Evolutionary conservation across 2,329 filamentous ascomycete genomes (phyloP).

Genomic region (Penicillium fuscoglaucum): DNA sequence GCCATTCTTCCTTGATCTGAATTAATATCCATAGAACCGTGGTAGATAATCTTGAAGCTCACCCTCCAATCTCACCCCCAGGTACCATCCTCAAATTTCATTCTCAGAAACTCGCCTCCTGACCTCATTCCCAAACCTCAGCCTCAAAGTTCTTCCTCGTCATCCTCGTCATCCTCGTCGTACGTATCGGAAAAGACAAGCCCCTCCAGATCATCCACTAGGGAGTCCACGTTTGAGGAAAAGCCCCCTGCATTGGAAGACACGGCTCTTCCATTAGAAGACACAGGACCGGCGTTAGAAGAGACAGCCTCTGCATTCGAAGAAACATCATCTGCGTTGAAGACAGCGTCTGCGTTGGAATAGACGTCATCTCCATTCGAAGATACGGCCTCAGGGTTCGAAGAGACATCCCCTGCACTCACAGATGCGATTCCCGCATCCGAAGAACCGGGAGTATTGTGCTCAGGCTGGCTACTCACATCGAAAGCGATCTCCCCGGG

Average conservation of each 20-base stretch:
- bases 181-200: background rate
- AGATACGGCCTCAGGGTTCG: background rate
- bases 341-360: background rate
- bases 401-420: background rate
- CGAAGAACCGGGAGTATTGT: background rate
- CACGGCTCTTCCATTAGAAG: background rate
- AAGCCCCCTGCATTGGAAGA: background rate
- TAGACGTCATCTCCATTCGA: background rate
- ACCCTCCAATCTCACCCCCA: background rate
- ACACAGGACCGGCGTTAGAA: background rate
- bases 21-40: background rate
- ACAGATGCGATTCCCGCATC: background rate
- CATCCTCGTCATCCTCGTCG: background rate
- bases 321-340: background rate
- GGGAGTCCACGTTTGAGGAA: background rate
- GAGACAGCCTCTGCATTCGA: background rate
- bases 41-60: background rate
- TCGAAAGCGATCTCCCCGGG: slow-evolving; percentile 21
- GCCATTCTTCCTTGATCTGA: background rate
- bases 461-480: slow-evolving; percentile 13
- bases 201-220: background rate
- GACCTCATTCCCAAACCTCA: background rate
- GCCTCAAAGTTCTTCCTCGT: background rate
- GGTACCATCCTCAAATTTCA: background rate
- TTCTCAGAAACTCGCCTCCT: no score